Evolutionary conservation across 2,329 filamentous ascomycete genomes (phyloP).

Genomic region (Sclerotinia subarctica): DNA sequence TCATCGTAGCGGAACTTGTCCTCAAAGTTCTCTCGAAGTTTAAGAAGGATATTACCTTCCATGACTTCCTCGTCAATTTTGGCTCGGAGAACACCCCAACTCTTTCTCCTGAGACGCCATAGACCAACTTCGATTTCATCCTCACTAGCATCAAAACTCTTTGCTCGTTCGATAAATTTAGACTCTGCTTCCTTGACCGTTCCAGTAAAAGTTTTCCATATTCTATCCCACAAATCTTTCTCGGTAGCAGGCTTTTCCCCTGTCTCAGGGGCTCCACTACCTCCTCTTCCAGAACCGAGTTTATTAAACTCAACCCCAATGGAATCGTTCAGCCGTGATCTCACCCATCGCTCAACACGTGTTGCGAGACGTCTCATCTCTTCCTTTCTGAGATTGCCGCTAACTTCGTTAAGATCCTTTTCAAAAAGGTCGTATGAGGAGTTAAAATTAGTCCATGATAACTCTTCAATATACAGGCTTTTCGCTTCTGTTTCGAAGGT

Average conservation of each 20-base stretch:
- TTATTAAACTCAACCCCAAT: constrained; percentile 95
- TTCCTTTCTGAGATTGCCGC: constrained; percentile 79
- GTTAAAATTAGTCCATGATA: constrained; percentile 83
- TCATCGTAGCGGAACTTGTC: constrained; percentile 99
- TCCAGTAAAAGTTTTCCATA: constrained; percentile 82
- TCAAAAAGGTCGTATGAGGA: constrained; percentile 76
- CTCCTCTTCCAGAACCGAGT: constrained; percentile 81
- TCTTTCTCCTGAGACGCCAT: constrained; percentile 90
- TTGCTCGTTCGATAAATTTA: constrained; percentile 82
- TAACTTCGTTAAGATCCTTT: constrained; percentile 89
- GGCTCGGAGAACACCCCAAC: constrained; percentile 84
- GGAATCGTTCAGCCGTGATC: constrained; percentile 79
- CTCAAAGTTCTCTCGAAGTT: constrained; percentile 96
- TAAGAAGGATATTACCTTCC: constrained; percentile 93
- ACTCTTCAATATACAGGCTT: constrained; percentile 71
- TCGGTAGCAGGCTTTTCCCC: constrained; percentile 72
- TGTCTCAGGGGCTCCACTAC: constrained; percentile 73
- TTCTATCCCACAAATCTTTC: constrained; percentile 90
- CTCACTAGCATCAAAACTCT: constrained; percentile 87
- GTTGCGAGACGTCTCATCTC: constrained; percentile 93
- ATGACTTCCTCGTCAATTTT: constrained; percentile 97
- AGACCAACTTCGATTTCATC: constrained; percentile 90
- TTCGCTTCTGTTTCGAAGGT: constrained; percentile 75
- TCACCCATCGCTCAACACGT: constrained; percentile 90
- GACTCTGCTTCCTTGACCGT: constrained; percentile 82